A percentile compares a stretch with the other conserved stretches of the same genome.
Conservation (phyloP, 2,329 filamentous ascomycete genomes). For the Penicillium sp. region DNA sequence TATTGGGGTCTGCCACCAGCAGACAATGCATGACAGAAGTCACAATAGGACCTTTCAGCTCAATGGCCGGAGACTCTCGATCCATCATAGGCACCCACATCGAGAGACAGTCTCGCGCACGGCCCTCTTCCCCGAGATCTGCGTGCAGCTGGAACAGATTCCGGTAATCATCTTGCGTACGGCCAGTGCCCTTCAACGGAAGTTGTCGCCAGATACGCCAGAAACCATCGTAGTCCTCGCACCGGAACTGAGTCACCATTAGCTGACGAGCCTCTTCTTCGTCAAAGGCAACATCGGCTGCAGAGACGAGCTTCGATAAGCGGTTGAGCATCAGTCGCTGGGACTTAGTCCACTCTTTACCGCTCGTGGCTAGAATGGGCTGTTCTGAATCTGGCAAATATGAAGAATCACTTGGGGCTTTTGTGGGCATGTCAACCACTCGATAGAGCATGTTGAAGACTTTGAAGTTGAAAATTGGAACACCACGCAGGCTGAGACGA, state of each 20-base stretch:
- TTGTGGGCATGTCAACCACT: slow-evolving; percentile 42
- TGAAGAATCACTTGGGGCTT: slow-evolving; percentile 42
- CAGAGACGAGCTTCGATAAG: slow-evolving; percentile 36
- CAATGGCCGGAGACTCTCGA: slow-evolving; percentile 57
- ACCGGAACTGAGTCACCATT: slow-evolving; percentile 42
- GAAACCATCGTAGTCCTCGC: slow-evolving; percentile 59
- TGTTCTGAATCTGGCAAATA: neutral
- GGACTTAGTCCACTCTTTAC: slow-evolving; percentile 17
- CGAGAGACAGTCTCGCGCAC: slow-evolving; percentile 55
- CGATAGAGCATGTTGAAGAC: slow-evolving; percentile 53
- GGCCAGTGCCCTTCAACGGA: slow-evolving; percentile 53
- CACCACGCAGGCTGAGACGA: slow-evolving; percentile 46
- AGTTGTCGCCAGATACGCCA: slow-evolving; percentile 65
- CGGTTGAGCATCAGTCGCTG: slow-evolving; percentile 27
- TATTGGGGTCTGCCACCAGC: slow-evolving; percentile 57
- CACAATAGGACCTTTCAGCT: slow-evolving; percentile 50
- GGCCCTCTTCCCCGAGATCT: slow-evolving; percentile 45
- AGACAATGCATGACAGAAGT: slow-evolving; percentile 60
- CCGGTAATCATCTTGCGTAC: slow-evolving; percentile 60
- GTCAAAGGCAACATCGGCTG: slow-evolving; percentile 35
- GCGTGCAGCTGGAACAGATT: slow-evolving; percentile 58
- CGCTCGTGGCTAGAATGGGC: neutral
- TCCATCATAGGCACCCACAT: slow-evolving; percentile 64
- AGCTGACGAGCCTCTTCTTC: slow-evolving; percentile 35
- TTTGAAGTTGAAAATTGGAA: slow-evolving; percentile 48